Conservation (phyloP, 139 green algal genomes). For the Astrephomene gubernaculifera region DNA sequence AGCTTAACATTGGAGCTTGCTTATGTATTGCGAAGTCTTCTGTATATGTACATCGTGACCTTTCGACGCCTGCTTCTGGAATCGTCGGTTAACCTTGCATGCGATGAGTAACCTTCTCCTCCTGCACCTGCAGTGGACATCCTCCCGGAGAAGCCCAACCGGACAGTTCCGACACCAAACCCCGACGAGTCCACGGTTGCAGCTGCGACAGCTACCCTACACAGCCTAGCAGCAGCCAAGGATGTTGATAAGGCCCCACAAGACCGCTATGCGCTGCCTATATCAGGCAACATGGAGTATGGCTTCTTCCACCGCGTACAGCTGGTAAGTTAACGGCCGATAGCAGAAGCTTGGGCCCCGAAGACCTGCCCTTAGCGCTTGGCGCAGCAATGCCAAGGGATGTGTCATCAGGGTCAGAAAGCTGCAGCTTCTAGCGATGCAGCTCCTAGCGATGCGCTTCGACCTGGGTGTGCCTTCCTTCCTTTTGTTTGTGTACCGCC, state of each 20-base stretch:
- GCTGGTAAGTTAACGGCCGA: background rate
- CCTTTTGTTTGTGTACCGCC: background rate
- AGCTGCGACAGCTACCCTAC: conserved; percentile 15
- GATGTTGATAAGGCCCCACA: conserved; percentile 61
- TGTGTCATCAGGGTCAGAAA: background rate
- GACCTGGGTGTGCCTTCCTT: background rate
- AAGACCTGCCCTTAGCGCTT: too few species aligned
- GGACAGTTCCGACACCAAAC: conserved; percentile 55
- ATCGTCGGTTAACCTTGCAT: too few species aligned
- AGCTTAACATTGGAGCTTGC: too few species aligned
- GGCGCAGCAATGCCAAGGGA: background rate
- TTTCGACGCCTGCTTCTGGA: too few species aligned
- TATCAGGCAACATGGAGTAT: conserved; percentile 73
- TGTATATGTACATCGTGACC: too few species aligned
- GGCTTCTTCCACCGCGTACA: conserved; percentile 58
- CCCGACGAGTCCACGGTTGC: conserved; percentile 45
- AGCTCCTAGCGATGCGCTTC: background rate
- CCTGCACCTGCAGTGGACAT: conserved; percentile 75
- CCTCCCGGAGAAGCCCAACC: conserved; percentile 76
- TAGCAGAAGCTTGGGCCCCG: background rate
- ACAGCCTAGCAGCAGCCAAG: conserved; percentile 4
- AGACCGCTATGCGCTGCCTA: conserved; percentile 60
- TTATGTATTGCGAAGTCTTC: too few species aligned
- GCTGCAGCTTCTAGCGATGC: background rate
- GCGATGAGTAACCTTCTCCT: too few species aligned